Base-by-base conservation (phyloP, 202 grass and related monocot genomes). In the Setaria viridis region DNA sequence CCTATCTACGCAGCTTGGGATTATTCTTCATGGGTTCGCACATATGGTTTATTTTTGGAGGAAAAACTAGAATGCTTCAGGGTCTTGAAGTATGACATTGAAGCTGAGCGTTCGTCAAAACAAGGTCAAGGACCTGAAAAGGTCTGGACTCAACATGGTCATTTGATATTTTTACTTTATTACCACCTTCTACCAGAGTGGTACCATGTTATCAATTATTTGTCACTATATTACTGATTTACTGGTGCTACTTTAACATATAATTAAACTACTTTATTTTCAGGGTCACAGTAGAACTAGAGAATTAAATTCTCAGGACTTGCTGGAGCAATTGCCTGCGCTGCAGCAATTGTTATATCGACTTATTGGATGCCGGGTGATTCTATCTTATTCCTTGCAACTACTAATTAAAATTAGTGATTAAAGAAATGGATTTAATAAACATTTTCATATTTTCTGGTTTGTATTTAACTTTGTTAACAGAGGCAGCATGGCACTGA, bases 1-100 rank as follows among this genome's bases (percentile, higher is more conserved):
- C 16, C 7, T 78, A 7, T 66, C 16, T 72, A 78, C 85, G 46
- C 78, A 98, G 95, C 95, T 67, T 98, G 93, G 95, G 95, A 98
- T 74, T 98, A 87, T 76, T 95, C 95, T 82, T 94, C 87, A 75
- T 98, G 95, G 93, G 95, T 98, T 85, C 91, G 95, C 48, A 88
- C 93, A 21, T 98, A 95, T 51, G 89, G 91, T 76, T 75, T 92
- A n/a, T 98, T 92, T 90, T 84, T 98, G 81, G 95, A 98, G 81
- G 95, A 98, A 87, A 92, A 92, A 91, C 79, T 98, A 55, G 93
- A 98, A 91, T 98, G 95, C 78, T 98, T 98, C 76, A 98, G 81
- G 82, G 68, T 98, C 60, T 88, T 98, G 85, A 94, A 92, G 65
- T 95, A 98, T 88, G 95, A 98, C 81, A 79, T 95, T 81, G 95